Base-by-base conservation (phyloP, 2,329 filamentous ascomycete genomes). In the Phialocephala subalpina region DNA sequence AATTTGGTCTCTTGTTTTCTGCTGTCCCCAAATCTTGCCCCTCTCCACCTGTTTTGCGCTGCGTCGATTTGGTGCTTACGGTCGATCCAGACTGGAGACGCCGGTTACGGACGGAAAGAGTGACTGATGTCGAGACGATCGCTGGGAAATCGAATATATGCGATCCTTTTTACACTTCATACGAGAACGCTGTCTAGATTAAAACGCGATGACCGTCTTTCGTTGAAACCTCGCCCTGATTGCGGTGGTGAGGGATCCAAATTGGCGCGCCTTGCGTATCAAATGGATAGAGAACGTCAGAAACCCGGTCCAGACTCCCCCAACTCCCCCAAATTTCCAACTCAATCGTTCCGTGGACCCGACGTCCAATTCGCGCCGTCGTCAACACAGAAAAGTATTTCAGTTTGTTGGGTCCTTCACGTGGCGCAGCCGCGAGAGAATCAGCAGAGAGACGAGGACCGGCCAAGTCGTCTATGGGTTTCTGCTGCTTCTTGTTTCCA, bases 401-500 rank as follows among this genome's bases (percentile, higher is more conserved):
- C 35, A 38, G 29, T 65, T 58, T 33, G 45, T 62, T 35, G 55
- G 20, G 58, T 22, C 20, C 42, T 72, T 69, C 70, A 72, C 70
- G 72, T 72, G 72, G 70, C 65, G 67, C 70, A 69, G 72, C 69
- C 67, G 70, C 66, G 68, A 68, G 62, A 67, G 63, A 73, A 61
- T 66, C 67, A 72, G 67, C 62, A 70, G 42, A 35, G 25, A 53
- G 58, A 52, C 42, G 58, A 58, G 42, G 52, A 27, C 58, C 63
- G 29, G 58, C 64, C 65, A 58, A 67, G 27, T 69, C 63, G 60
- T 62, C 66, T 63, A 52, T 25, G 40, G 40, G 20, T 53, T 25
- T 16, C 45, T 40, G 47, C 58, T 66, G 53, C 60, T 60, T 60
- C 58, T 33, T 49, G 47, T 69, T 56, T 53, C 60, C 36, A 29